A percentile compares a stretch with the other conserved stretches of the same genome.
phyloP scores from a whole-genome alignment of 495 filamentous ascomycete species.

The Aspergillus wentii region DNA sequence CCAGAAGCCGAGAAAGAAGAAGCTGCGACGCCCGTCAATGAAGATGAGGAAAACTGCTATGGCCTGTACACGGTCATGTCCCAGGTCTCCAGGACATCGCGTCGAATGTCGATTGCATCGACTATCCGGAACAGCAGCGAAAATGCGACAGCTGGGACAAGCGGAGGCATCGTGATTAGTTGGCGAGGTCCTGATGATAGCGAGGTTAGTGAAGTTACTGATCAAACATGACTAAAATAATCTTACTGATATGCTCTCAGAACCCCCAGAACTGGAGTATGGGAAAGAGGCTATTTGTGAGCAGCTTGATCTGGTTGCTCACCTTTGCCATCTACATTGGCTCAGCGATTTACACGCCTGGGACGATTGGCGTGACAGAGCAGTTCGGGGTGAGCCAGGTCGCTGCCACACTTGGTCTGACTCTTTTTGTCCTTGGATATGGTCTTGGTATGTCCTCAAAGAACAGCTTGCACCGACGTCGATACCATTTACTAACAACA shows the following conservation, averaged over 20 bases:
- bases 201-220: too few relatives aligned
- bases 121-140: not conserved
- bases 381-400: slow-evolving; percentile 43
- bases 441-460: slow-evolving; percentile 17
- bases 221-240: too few relatives aligned
- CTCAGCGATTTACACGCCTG: slow-evolving; percentile 26
- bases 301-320: slow-evolving; percentile 17
- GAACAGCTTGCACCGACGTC: slow-evolving; percentile 11
- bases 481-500: too few relatives aligned
- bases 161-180: slow-evolving; percentile 8
- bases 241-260: slow-evolving; percentile 5
- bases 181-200: slow-evolving; percentile 23
- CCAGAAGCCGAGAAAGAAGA: slow-evolving; percentile 23
- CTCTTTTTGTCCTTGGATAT: slow-evolving; percentile 46
- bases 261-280: slow-evolving; percentile 50
- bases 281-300: slow-evolving; percentile 13
- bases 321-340: slow-evolving; percentile 31
- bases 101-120: slow-evolving; percentile 8
- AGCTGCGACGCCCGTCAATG: slow-evolving; percentile 9
- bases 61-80: slow-evolving; percentile 18
- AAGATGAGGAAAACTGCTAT: slow-evolving; percentile 14
- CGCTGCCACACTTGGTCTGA: slow-evolving; percentile 44
- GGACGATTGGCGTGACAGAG: slow-evolving; percentile 19
- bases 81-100: slow-evolving; percentile 9
- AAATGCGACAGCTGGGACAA: not conserved